A percentile compares a stretch with the other conserved stretches of the same genome.
Evolutionary conservation across 2,329 filamentous ascomycete genomes (phyloP).

Genomic region (Exophiala dermatitidis): DNA sequence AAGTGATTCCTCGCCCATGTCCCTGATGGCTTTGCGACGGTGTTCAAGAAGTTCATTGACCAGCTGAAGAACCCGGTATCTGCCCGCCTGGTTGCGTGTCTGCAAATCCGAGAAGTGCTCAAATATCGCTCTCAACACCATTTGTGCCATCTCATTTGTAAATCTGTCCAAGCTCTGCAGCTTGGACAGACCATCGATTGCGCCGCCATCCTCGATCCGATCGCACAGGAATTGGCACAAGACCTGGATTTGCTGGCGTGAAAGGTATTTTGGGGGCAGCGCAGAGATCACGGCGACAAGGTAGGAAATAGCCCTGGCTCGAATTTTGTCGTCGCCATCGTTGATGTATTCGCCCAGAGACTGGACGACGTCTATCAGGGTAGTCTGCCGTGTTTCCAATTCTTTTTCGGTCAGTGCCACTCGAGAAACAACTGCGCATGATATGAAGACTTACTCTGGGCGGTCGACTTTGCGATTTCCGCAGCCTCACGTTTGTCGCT

Average conservation of each 20-base stretch:
- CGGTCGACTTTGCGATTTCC: constrained; percentile 39
- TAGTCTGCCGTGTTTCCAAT: constrained; percentile 53
- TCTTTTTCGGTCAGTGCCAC: constrained; percentile 35
- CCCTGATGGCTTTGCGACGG: constrained; percentile 51
- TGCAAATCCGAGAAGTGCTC: constrained; percentile 52
- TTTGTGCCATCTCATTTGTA: constrained; percentile 49
- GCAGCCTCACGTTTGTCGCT: constrained; percentile 41
- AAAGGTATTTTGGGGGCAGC: constrained; percentile 49
- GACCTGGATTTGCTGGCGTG: constrained; percentile 55
- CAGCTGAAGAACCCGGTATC: constrained; percentile 56
- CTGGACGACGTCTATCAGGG: constrained; percentile 56
- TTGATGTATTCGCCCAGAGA: constrained; percentile 61
- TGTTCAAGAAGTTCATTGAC: constrained; percentile 56
- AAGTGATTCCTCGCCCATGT: constrained; percentile 54
- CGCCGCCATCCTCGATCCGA: constrained; percentile 56
- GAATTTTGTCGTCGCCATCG: constrained; percentile 53
- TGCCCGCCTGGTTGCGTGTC: constrained; percentile 55
- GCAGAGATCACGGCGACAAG: constrained; percentile 40
- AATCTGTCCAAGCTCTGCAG: constrained; percentile 56
- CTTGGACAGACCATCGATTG: constrained; percentile 52
- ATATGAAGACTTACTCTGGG: constrained; percentile 34
- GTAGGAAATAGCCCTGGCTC: constrained; percentile 51
- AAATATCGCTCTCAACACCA: constrained; percentile 47
- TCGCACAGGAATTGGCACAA: constrained; percentile 59
- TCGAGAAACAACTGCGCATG: background rate